Conservation (phyloP, 2,329 filamentous ascomycete species). For the Pseudocercospora vitis region DNA sequence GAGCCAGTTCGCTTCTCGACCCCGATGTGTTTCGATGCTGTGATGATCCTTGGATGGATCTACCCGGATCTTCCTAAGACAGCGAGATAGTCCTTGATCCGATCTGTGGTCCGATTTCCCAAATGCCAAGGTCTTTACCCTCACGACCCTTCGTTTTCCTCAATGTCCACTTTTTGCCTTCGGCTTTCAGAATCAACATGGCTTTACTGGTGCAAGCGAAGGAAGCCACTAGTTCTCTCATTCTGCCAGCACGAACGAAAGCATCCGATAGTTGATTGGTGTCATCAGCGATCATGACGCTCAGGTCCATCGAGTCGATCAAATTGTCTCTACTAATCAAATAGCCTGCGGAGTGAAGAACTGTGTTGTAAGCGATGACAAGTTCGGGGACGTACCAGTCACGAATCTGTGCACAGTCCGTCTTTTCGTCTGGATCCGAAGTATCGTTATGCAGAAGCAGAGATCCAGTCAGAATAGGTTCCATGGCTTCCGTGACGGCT, state of each 20-base stretch:
- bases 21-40: neutral
- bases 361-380: constrained; percentile 77
- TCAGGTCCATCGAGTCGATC: constrained; percentile 83
- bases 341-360: constrained; percentile 75
- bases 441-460: constrained; percentile 31
- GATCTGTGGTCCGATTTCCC: constrained; percentile 42
- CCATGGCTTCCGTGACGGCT: constrained; percentile 42
- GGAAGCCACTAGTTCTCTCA: constrained; percentile 51
- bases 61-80: constrained; percentile 7
- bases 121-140: constrained; percentile 46
- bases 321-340: constrained; percentile 73
- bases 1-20: neutral
- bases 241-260: constrained; percentile 44
- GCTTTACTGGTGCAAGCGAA: constrained; percentile 77
- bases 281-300: constrained; percentile 67
- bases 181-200: constrained; percentile 55
- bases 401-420: constrained; percentile 65
- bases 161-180: constrained; percentile 42
- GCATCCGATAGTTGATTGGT: constrained; percentile 37
- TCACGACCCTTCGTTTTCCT: constrained; percentile 41
- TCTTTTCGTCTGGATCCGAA: constrained; percentile 53
- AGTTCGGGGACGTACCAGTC: constrained; percentile 81
- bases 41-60: neutral
- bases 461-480: constrained; percentile 37
- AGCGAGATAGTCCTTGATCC: neutral